Base-by-base conservation (phyloP, 1,139 yeast species). In the Yamadazyma kanchanaburiensis region DNA sequence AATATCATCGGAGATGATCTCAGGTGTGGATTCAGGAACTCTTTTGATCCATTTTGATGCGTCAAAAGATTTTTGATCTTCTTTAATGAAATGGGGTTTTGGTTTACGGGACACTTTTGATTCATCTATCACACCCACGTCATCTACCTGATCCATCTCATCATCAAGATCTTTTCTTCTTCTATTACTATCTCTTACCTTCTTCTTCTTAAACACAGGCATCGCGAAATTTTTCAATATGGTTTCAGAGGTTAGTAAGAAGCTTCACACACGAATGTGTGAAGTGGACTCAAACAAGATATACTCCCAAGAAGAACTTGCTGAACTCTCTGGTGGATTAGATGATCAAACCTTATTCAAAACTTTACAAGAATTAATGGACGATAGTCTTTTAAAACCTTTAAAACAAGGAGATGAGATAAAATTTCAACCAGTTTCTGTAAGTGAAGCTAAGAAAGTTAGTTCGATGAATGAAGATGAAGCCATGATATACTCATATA, bases 401-500 rank as follows among this genome's bases (percentile, higher is more conserved):
- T 69, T 77, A 26, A 74, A 75, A 48, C 78, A 70, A 42, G 87
- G 78, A 35, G 80, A 71, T 38, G 83, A 69, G 39, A 65, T 82
- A 37, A 71, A 72, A 50, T 89, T 88, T 58, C 86, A 83, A 51
- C 86, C 91, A 0, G 81, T 82, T 5, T 68, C 77, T 12, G 57
- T 65, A 24, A 58, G 68, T 11, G 94, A 85, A 42, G 94, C 94
- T 8, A 70, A 64, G 20, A 83, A 81, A 48, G 76, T 84, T 40
- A 68, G 79, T 21, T 71, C 76, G 24, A 87, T 91, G 95, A 55
- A 74, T 11, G 77, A 79, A 13, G 99, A 94, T 48, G 98, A 94
- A 57, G 83, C 91, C 21, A 78, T 91, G 76, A 84, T 91, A 22
- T 94, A 89, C 53, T 79, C 91, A 0, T 80, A 87, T 51, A 91